Evolutionary conservation across 1,139 yeast genomes (phyloP).

Genomic region (Eremothecium sinecaudum): DNA sequence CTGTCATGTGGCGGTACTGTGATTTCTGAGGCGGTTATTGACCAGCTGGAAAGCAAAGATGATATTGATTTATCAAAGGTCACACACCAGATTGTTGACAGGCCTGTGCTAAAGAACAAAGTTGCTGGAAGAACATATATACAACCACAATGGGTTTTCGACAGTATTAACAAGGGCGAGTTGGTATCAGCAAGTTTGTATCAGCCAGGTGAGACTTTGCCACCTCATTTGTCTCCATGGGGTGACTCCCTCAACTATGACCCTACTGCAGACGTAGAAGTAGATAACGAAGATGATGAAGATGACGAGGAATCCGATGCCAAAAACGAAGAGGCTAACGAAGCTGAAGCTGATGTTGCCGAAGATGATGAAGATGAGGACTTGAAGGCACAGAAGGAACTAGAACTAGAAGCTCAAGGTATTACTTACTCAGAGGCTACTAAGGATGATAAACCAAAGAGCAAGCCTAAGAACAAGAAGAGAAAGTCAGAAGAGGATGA

Average conservation of each 20-base stretch:
- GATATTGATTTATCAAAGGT: constrained; percentile 56
- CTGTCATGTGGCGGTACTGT: constrained; percentile 82
- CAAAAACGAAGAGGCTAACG: constrained; percentile 42
- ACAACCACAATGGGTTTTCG: constrained; percentile 98
- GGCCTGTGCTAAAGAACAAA: constrained; percentile 70
- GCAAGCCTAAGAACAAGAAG: constrained; percentile 34
- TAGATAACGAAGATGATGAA: constrained; percentile 42
- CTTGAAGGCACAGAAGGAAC: constrained; percentile 65
- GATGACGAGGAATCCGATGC: constrained; percentile 44
- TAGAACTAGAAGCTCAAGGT: constrained; percentile 87
- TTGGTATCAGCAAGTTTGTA: constrained; percentile 70
- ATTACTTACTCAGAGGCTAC: constrained; percentile 57
- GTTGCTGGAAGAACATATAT: constrained; percentile 88
- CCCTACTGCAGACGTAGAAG: constrained; percentile 53
- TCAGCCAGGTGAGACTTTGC: constrained; percentile 89
- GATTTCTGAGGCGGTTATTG: constrained; percentile 79
- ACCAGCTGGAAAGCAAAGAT: constrained; percentile 43
- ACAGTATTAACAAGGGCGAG: constrained; percentile 69
- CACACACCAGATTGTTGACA: constrained; percentile 90
- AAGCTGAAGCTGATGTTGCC: constrained; percentile 36
- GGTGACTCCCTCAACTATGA: constrained; percentile 89
- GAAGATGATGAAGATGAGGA: constrained; percentile 39
- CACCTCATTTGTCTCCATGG: constrained; percentile 98
- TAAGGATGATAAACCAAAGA: constrained; percentile 23
- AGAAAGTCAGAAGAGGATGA: constrained; percentile 50